phyloP scores from a whole-genome alignment of 2,329 filamentous ascomycete genomes.

The Podosphaera fusca region DNA sequence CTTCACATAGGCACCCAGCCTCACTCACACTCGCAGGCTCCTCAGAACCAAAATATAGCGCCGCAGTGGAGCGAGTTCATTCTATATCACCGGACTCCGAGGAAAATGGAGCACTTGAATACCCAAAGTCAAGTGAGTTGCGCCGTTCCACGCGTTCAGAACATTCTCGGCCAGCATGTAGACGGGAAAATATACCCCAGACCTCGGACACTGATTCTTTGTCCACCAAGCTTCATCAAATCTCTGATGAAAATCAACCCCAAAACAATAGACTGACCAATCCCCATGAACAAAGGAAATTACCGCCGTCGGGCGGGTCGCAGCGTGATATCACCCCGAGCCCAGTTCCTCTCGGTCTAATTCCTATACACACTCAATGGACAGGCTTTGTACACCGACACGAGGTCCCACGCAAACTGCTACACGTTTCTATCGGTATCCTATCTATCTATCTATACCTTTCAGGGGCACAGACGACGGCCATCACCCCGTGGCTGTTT shows the following conservation, averaged over 20 bases:
- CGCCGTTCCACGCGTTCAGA: not conserved
- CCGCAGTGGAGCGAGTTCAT: slow-evolving; percentile 37
- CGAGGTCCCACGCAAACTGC: slow-evolving; percentile 78
- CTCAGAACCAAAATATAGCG: slow-evolving; percentile 55
- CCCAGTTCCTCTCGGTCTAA: slow-evolving; percentile 77
- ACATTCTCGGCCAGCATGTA: not conserved
- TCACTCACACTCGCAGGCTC: slow-evolving; percentile 39
- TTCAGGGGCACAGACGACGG: slow-evolving; percentile 48
- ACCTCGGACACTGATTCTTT: not conserved
- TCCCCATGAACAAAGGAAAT: not conserved
- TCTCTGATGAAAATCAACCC: not conserved
- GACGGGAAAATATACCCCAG: not conserved
- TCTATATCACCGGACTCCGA: slow-evolving; percentile 27
- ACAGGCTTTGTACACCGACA: slow-evolving; percentile 84
- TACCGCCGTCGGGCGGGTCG: slow-evolving; percentile 25
- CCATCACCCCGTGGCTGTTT: slow-evolving; percentile 71
- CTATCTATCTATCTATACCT: slow-evolving; percentile 71
- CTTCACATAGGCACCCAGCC: slow-evolving; percentile 16
- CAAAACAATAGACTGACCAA: not conserved
- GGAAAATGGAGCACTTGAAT: not conserved
- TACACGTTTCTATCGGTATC: slow-evolving; percentile 95
- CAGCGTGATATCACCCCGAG: slow-evolving; percentile 81
- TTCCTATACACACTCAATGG: slow-evolving; percentile 86
- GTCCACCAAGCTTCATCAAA: not conserved
- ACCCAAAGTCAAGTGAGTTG: not conserved